Evolutionary conservation across 1,139 yeast species (phyloP).

Genomic region (Pneumocystis oryctolagi): DNA sequence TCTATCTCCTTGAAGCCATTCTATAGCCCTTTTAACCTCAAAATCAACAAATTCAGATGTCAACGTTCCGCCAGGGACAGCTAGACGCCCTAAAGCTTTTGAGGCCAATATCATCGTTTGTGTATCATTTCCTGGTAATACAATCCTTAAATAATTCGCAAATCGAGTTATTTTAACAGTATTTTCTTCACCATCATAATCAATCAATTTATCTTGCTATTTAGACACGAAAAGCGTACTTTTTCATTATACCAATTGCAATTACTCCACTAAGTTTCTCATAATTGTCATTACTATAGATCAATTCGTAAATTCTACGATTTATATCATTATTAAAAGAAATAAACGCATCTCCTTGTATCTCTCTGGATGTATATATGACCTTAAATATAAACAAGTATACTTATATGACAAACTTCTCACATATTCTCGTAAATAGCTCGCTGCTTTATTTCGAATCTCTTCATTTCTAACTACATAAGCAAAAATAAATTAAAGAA

Average conservation of each 20-base stretch:
- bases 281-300: slow-evolving; percentile 55
- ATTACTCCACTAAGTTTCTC: slow-evolving; percentile 81
- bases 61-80: slow-evolving; percentile 75
- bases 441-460: slow-evolving; percentile 32
- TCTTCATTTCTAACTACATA: slow-evolving; percentile 15
- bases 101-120: slow-evolving; percentile 82
- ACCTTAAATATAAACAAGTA: slow-evolving; percentile 4
- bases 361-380: slow-evolving; percentile 57
- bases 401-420: not conserved
- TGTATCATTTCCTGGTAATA: slow-evolving; percentile 68
- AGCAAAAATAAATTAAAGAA: not conserved
- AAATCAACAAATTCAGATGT: slow-evolving; percentile 88
- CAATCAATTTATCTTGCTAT: slow-evolving; percentile 51
- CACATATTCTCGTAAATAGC: slow-evolving; percentile 51
- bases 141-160: slow-evolving; percentile 70
- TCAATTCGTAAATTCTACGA: slow-evolving; percentile 70
- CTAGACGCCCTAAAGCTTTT: slow-evolving; percentile 68
- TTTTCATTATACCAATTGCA: slow-evolving; percentile 36
- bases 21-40: slow-evolving; percentile 78
- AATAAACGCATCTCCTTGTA: slow-evolving; percentile 62
- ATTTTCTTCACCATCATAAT: slow-evolving; percentile 61
- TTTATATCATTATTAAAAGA: slow-evolving; percentile 74
- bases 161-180: slow-evolving; percentile 82
- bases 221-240: not conserved
- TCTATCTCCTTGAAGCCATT: slow-evolving; percentile 74